Conservation (phyloP, 176 grass and related monocot species). For the Metroxylon sagu region DNA sequence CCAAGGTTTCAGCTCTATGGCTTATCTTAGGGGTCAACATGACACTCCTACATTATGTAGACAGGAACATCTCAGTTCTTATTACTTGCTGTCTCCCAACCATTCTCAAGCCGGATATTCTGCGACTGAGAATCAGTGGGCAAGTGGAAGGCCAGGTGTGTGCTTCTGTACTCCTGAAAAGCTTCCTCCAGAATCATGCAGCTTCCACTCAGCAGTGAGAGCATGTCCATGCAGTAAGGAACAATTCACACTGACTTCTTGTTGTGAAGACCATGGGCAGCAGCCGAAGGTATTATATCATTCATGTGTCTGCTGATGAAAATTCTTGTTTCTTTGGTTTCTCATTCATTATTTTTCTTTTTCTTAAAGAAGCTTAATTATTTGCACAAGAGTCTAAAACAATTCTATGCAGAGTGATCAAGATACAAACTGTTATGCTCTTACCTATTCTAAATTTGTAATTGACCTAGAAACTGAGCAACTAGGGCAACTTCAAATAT, state of each 20-base stretch:
- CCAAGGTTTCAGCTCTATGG: slow-evolving; percentile 58
- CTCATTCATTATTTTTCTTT: background rate
- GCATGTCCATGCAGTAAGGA: slow-evolving; percentile 17
- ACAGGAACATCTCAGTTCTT: slow-evolving; percentile 58
- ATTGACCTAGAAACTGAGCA: too few relatives aligned
- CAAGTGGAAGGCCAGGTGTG: slow-evolving; percentile 23
- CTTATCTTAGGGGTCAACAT: slow-evolving; percentile 39
- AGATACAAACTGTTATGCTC: too few relatives aligned
- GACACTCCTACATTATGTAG: slow-evolving; percentile 47
- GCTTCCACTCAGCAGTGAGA: slow-evolving; percentile 14
- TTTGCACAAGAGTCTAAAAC: too few relatives aligned
- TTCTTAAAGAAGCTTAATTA: too few relatives aligned
- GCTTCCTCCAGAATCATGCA: slow-evolving; percentile 15
- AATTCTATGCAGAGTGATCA: too few relatives aligned
- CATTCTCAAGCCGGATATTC: slow-evolving; percentile 18
- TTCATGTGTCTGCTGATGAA: background rate
- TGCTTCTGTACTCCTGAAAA: slow-evolving; percentile 39
- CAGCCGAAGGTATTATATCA: slow-evolving; percentile 39
- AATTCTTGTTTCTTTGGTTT: background rate
- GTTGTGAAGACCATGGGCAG: slow-evolving; percentile 17
- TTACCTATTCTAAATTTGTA: too few relatives aligned
- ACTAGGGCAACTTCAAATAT: too few relatives aligned
- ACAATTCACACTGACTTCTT: slow-evolving; percentile 15
- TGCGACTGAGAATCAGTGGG: slow-evolving; percentile 31
- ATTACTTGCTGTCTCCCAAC: slow-evolving; percentile 54